A percentile compares a stretch with the other conserved stretches of the same genome.
Evolutionary conservation across 805 yeast species (phyloP).

Genomic region (Wickerhamomyces alni): DNA sequence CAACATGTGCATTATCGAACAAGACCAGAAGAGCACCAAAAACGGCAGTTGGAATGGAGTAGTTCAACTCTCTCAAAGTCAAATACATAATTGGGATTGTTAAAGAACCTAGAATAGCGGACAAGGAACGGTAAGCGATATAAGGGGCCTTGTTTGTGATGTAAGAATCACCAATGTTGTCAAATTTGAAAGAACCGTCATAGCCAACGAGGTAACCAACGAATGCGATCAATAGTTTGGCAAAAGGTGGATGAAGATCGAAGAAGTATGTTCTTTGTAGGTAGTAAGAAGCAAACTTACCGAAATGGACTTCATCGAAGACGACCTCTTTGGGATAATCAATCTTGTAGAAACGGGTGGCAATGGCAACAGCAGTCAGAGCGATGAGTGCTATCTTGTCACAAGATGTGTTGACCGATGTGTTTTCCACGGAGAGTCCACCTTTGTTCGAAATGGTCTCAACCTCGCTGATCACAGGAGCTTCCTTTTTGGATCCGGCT

Average conservation of each 20-base stretch:
- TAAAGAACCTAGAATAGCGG: slow-evolving; percentile 75
- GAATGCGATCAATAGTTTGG: slow-evolving; percentile 84
- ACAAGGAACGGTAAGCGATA: slow-evolving; percentile 70
- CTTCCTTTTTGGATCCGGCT: slow-evolving; percentile 1
- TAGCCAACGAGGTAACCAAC: slow-evolving; percentile 88
- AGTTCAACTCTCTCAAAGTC: slow-evolving; percentile 82
- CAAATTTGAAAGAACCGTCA: slow-evolving; percentile 89
- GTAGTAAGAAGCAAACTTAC: slow-evolving; percentile 81
- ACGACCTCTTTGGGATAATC: slow-evolving; percentile 70
- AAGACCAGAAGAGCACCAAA: slow-evolving; percentile 71
- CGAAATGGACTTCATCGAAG: slow-evolving; percentile 84
- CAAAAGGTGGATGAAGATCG: slow-evolving; percentile 98
- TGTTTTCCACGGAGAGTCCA: not conserved
- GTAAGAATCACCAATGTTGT: slow-evolving; percentile 80
- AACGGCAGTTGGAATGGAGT: slow-evolving; percentile 71
- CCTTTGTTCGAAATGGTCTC: not conserved
- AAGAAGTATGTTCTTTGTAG: slow-evolving; percentile 87
- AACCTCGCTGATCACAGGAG: not conserved
- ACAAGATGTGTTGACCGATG: slow-evolving; percentile 1
- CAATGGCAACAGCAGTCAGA: slow-evolving; percentile 64
- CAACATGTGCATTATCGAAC: slow-evolving; percentile 85
- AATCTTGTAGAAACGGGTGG: slow-evolving; percentile 56
- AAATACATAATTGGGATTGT: slow-evolving; percentile 80
- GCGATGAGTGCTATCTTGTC: slow-evolving; percentile 45
- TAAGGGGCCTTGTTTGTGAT: slow-evolving; percentile 78